Base-by-base conservation (phyloP, 345 rosid genomes). In the Tarenaya hassleriana region DNA sequence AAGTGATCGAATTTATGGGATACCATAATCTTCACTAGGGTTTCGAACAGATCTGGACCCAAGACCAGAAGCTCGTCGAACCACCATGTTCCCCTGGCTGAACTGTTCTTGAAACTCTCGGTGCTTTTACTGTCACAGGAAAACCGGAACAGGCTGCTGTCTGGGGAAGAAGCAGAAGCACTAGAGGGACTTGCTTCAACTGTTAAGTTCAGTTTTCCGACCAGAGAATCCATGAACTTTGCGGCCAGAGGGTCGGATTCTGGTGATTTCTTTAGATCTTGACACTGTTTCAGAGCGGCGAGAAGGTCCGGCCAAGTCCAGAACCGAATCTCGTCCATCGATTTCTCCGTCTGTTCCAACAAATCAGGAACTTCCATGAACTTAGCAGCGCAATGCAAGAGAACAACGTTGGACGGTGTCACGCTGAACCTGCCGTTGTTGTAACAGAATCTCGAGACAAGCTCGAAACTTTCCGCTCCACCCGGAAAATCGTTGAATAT, bases 401-500 rank as follows among this genome's bases (percentile, higher is more conserved):
- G 16, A 39, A 67, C 68, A 48, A 83, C 59, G 52, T 88, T 85
- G 40, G 72, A 71, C 46, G 88, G 82, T 55, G 58, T 68, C 39
- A 85, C 68, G 29, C 68, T 69, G 14, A 74, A 54, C 34, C 50
- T 34, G 47, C 96, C 86, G 8, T 68, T 77, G 44, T 55, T 81
- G 81, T 92, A 88, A 59, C 95, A 92, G 76, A 88, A 92, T 58
- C 83, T 74, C 21, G 79, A 77, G 7, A 84, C 41, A 43, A 85
- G 79, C 77, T 88, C 94, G 52, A 92, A 88, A 64, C 80, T 58
- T 58, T 73, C 80, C 0, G 86, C 52, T 19, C 96, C 96, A 29
- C 95, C 96, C 0, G 98, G 96, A 49, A 92, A 92, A 41, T 85
- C 98, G 54, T 79, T 73, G 43, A 92, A 85, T 62, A 92, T 70